phyloP scores from a whole-genome alignment of 1,139 yeast genomes.

The Insectozyma bohioensis region DNA sequence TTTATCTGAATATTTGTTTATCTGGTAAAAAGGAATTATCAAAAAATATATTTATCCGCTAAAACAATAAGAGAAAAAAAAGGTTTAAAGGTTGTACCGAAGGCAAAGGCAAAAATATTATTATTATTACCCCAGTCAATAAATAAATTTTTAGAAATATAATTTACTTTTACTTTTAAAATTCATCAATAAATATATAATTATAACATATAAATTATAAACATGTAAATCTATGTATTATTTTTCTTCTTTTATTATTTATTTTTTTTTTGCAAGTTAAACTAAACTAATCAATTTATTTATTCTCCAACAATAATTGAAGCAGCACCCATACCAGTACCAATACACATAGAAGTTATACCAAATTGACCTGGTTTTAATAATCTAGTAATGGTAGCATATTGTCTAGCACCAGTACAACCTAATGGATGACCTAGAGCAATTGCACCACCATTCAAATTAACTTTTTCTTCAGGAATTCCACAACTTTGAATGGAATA shows the following conservation, averaged over 20 bases:
- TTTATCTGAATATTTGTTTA: too few species aligned
- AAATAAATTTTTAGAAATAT: too few species aligned
- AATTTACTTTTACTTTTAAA: too few species aligned
- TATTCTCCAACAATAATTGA: slow-evolving; percentile 15
- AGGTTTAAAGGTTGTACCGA: too few species aligned
- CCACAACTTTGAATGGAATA: slow-evolving; percentile 13
- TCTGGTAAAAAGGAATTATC: too few species aligned
- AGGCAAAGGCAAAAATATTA: too few species aligned
- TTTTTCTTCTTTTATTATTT: neutral
- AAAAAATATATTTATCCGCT: too few species aligned
- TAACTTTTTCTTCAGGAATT: slow-evolving; percentile 14
- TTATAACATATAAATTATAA: slow-evolving; percentile 1
- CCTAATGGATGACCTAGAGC: slow-evolving; percentile 18
- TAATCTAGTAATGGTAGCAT: slow-evolving; percentile 16
- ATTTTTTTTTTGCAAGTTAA: too few species aligned
- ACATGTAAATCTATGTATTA: neutral
- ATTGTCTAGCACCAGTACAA: slow-evolving; percentile 17
- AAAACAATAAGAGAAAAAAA: too few species aligned
- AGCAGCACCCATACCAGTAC: slow-evolving; percentile 19
- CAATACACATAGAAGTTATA: slow-evolving; percentile 18
- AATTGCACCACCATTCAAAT: slow-evolving; percentile 17
- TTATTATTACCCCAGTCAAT: too few species aligned
- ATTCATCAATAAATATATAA: neutral
- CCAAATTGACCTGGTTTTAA: slow-evolving; percentile 17
- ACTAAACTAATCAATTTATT: slow-evolving; percentile 1